Evolutionary conservation across 2,329 filamentous ascomycete species (phyloP).

Genomic region (Helotiales sp.): DNA sequence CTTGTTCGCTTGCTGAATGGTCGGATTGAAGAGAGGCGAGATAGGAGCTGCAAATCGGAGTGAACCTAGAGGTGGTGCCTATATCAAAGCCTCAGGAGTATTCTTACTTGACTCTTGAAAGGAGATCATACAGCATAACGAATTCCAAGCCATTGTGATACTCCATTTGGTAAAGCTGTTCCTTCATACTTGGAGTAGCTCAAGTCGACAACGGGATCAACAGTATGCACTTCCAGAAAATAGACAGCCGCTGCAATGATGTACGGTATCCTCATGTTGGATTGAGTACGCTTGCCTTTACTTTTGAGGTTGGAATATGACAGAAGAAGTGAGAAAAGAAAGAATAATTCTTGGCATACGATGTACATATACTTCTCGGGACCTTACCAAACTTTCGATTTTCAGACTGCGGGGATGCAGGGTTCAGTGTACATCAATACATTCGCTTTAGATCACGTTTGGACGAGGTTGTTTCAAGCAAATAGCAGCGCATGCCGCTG

Average conservation of each 20-base stretch:
- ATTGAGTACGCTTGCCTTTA: neutral
- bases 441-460: neutral
- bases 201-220: conserved; percentile 48
- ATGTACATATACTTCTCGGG: neutral
- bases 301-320: neutral
- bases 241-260: neutral
- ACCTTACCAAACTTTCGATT: neutral
- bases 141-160: conserved; percentile 72
- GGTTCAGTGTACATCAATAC: neutral
- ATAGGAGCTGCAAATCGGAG: conserved; percentile 66
- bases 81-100: neutral
- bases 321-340: neutral
- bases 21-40: conserved; percentile 47
- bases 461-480: conserved; percentile 2
- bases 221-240: neutral
- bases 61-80: conserved; percentile 60
- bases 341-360: neutral
- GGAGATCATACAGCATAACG: conserved; percentile 54
- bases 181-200: conserved; percentile 67
- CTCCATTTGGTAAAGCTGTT: conserved; percentile 49
- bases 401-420: neutral
- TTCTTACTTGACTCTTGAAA: too few species aligned
- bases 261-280: neutral
- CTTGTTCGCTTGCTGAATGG: conserved; percentile 13
- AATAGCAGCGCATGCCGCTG: neutral